Conservation (phyloP, 2,329 filamentous ascomycete genomes). For the Rhynchosporium agropyri region DNA sequence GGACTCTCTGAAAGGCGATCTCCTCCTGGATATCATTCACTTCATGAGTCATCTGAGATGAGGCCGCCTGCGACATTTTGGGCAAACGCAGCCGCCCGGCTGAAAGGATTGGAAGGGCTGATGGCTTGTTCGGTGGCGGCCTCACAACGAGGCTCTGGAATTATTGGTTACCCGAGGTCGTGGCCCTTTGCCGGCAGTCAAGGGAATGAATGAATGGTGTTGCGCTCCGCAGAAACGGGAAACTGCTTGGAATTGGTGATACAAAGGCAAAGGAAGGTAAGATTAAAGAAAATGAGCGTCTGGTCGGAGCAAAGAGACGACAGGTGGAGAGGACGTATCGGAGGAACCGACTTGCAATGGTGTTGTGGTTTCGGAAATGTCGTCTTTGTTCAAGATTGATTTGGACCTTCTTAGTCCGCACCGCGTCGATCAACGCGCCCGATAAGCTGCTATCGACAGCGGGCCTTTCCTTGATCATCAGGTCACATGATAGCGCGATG, state of each 20-base stretch:
- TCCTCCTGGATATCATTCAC: constrained; percentile 44
- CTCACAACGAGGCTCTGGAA: constrained; percentile 4
- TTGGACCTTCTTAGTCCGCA: not conserved
- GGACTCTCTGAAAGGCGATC: constrained; percentile 47
- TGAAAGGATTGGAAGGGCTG: not conserved
- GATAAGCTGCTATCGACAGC: not conserved
- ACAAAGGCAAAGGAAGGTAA: not conserved
- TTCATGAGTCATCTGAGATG: constrained; percentile 7
- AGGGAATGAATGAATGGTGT: not conserved
- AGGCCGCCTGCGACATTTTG: constrained; percentile 27
- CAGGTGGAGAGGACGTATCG: not conserved
- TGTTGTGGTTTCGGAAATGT: not conserved
- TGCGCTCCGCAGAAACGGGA: constrained; percentile 8
- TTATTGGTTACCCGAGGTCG: constrained; percentile 1
- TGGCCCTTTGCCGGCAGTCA: not conserved
- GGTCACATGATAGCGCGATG: not conserved
- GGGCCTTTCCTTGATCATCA: not conserved
- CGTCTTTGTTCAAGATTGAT: not conserved
- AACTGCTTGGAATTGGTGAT: not conserved
- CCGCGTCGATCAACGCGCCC: not conserved
- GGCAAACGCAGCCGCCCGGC: constrained; percentile 23
- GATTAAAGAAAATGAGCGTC: not conserved
- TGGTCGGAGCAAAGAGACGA: not conserved
- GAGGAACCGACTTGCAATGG: not conserved
- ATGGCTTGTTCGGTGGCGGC: not conserved